Evolutionary conservation across 352 stramenopile genomes (phyloP).

Genomic region (Globisporangium alternatum): DNA sequence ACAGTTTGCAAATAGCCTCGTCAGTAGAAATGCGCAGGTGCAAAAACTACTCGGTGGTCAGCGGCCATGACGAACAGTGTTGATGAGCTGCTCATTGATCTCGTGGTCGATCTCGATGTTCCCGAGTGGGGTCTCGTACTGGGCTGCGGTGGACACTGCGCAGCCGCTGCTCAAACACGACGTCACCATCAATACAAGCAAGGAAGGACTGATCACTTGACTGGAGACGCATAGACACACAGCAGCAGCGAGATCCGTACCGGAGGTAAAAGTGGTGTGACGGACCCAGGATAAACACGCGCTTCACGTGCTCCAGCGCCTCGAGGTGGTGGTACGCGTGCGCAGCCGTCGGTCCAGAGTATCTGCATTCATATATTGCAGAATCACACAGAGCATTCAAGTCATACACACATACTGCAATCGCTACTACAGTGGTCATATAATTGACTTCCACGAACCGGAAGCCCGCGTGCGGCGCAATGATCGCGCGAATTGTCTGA

Average conservation of each 20-base stretch:
- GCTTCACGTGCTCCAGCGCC: slow-evolving; percentile 62
- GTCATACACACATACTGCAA: neutral
- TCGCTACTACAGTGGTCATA: neutral
- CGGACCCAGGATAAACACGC: slow-evolving; percentile 92
- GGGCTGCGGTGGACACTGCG: slow-evolving; percentile 76
- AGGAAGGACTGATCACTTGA: neutral
- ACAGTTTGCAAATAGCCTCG: neutral
- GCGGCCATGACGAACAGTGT: slow-evolving; percentile 38
- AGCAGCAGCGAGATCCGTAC: slow-evolving; percentile 25
- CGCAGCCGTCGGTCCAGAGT: slow-evolving; percentile 93
- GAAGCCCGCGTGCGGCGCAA: slow-evolving; percentile 86
- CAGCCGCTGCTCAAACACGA: slow-evolving; percentile 44
- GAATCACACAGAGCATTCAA: neutral
- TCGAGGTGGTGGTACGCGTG: slow-evolving; percentile 91
- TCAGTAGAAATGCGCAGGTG: neutral
- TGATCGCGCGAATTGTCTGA: slow-evolving; percentile 66
- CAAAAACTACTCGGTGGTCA: neutral
- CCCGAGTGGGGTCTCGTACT: slow-evolving; percentile 94
- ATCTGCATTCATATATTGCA: slow-evolving; percentile 39
- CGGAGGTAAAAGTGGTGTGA: slow-evolving; percentile 96
- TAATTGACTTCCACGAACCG: slow-evolving; percentile 26
- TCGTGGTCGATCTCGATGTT: slow-evolving; percentile 91
- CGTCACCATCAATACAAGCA: neutral
- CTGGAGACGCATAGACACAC: neutral
- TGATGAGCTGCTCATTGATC: slow-evolving; percentile 87